A percentile compares a stretch with the other conserved stretches of the same genome.
Evolutionary conservation across 164 flowering plant genomes (phyloP).

Genomic region (Malania oleifera): DNA sequence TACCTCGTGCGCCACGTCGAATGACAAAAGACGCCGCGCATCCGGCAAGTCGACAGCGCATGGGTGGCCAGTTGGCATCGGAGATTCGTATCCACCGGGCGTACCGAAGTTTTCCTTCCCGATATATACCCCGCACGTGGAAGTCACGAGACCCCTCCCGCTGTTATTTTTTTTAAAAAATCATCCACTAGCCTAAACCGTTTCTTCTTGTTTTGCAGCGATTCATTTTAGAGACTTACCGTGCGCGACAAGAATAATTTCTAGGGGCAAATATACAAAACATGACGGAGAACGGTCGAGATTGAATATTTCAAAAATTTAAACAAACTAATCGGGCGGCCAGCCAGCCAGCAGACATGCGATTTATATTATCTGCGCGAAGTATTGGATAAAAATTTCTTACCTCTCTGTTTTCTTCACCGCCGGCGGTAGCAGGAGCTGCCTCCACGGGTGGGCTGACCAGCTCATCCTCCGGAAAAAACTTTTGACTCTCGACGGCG

Average conservation of each 20-base stretch:
- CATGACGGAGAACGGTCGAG: too few relatives aligned
- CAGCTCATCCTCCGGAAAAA: conserved; percentile 7
- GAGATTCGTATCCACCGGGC: conserved; percentile 1
- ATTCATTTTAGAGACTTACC: too few relatives aligned
- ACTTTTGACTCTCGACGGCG: conserved; percentile 20
- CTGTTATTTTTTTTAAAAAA: too few relatives aligned
- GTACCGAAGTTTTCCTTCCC: conserved; percentile 10
- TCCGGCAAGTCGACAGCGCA: conserved; percentile 16
- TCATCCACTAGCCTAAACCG: too few relatives aligned
- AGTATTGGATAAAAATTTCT: conserved; percentile 4
- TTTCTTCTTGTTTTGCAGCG: too few relatives aligned
- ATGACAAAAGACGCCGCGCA: conserved; percentile 27
- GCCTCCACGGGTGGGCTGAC: too few relatives aligned
- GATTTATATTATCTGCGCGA: neutral
- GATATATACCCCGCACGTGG: conserved; percentile 30
- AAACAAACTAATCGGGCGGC: too few relatives aligned
- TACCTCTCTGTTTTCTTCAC: conserved; percentile 13
- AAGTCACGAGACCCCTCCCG: neutral
- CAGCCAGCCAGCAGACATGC: too few relatives aligned
- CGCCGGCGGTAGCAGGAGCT: conserved; percentile 20
- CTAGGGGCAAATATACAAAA: too few relatives aligned
- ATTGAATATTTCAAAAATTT: too few relatives aligned
- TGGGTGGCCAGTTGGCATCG: conserved; percentile 18
- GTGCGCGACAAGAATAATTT: too few relatives aligned
- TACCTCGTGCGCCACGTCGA: conserved; percentile 7